phyloP scores from a whole-genome alignment of 2,329 filamentous ascomycete species.

The Boeremia exigua region DNA sequence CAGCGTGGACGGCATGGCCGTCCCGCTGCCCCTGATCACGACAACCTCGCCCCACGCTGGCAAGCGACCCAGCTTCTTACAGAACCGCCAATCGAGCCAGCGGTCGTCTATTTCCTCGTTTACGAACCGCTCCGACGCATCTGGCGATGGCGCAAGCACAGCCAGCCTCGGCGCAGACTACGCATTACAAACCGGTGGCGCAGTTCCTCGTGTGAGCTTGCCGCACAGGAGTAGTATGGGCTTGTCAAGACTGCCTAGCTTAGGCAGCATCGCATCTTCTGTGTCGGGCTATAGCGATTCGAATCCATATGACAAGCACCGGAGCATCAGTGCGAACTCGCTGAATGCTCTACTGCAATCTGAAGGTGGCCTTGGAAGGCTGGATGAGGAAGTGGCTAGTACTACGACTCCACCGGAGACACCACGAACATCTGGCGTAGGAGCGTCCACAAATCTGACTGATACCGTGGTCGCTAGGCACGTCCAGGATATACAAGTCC shows the following conservation, averaged over 20 bases:
- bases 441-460: slow-evolving; percentile 66
- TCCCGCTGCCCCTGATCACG: slow-evolving; percentile 26
- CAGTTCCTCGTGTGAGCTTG: slow-evolving; percentile 59
- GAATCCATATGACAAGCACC: slow-evolving; percentile 50
- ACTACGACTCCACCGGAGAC: slow-evolving; percentile 66
- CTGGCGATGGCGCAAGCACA: slow-evolving; percentile 72
- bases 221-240: slow-evolving; percentile 58
- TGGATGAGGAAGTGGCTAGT: slow-evolving; percentile 65
- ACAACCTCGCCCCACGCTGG: slow-evolving; percentile 35
- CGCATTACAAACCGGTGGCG: slow-evolving; percentile 81
- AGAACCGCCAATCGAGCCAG: slow-evolving; percentile 62
- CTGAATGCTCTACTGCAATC: slow-evolving; percentile 37
- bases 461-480: slow-evolving; percentile 89
- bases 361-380: slow-evolving; percentile 60
- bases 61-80: slow-evolving; percentile 62
- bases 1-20: slow-evolving; percentile 36
- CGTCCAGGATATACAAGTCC: slow-evolving; percentile 87
- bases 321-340: slow-evolving; percentile 49
- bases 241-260: slow-evolving; percentile 78
- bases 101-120: slow-evolving; percentile 65
- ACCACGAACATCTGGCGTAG: slow-evolving; percentile 65
- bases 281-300: slow-evolving; percentile 61
- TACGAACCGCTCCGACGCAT: slow-evolving; percentile 59
- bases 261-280: slow-evolving; percentile 88
- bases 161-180: slow-evolving; percentile 78